phyloP scores from a whole-genome alignment of 2,329 filamentous ascomycete species.

The Torrubiella hemipterigena region DNA sequence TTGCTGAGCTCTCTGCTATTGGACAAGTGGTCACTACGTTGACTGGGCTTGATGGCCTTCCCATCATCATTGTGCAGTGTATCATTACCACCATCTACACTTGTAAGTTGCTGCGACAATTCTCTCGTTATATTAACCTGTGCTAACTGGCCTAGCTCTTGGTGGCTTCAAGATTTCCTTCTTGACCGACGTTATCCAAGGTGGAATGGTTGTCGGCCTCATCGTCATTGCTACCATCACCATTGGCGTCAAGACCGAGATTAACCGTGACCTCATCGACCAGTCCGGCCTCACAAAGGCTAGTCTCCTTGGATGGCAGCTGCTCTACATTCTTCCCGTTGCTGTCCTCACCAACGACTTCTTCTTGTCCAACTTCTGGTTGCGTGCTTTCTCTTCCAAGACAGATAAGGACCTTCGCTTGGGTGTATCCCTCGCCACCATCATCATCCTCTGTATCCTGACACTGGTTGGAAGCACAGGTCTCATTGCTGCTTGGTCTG shows the following conservation, averaged over 20 bases:
- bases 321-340: constrained; percentile 73
- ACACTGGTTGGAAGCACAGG: constrained; percentile 63
- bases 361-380: constrained; percentile 76
- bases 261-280: constrained; percentile 56
- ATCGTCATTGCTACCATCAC: constrained; percentile 67
- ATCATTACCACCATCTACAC: constrained; percentile 74
- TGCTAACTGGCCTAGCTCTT: constrained; percentile 39
- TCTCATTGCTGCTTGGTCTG: constrained; percentile 67
- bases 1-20: constrained; percentile 69
- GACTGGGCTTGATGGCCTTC: constrained; percentile 63
- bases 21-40: constrained; percentile 66
- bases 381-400: constrained; percentile 69
- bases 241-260: constrained; percentile 63
- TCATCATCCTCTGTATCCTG: constrained; percentile 55
- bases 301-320: constrained; percentile 68
- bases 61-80: constrained; percentile 67
- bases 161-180: constrained; percentile 79
- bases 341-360: constrained; percentile 78
- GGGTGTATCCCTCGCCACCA: constrained; percentile 56
- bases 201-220: constrained; percentile 62
- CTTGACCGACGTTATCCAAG: constrained; percentile 72
- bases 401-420: constrained; percentile 69
- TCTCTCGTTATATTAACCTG: background rate
- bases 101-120: constrained; percentile 35
- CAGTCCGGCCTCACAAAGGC: constrained; percentile 57